Conservation (phyloP, 768 basidiomycete genomes). For the Leccinum aurantiacum region DNA sequence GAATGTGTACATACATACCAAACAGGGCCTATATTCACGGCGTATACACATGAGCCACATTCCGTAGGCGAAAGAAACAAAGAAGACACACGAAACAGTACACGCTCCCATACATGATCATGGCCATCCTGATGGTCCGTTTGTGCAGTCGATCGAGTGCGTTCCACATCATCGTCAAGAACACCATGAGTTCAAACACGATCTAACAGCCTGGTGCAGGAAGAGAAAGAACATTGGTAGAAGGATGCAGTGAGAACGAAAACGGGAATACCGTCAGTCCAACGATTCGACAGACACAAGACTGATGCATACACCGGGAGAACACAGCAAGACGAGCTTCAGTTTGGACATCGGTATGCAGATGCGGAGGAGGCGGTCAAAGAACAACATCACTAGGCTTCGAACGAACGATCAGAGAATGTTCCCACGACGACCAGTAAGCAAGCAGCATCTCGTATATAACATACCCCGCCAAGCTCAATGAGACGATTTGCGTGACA, state of each 20-base stretch:
- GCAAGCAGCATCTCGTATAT: conserved; percentile 29
- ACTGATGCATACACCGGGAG: conserved; percentile 31
- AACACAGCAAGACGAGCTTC: conserved; percentile 26
- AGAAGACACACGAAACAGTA: too few species aligned
- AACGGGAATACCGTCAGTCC: background rate
- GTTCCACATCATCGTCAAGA: too few species aligned
- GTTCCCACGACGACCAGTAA: conserved; percentile 4
- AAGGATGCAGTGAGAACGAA: background rate
- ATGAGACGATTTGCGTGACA: conserved; percentile 27
- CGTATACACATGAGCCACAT: too few species aligned
- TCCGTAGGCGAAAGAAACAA: too few species aligned
- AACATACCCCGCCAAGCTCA: conserved; percentile 26
- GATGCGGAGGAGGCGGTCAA: conserved; percentile 12
- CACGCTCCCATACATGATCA: too few species aligned
- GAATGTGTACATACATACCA: too few species aligned
- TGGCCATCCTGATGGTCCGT: too few species aligned
- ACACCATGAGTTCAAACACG: too few species aligned
- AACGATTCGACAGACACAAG: background rate
- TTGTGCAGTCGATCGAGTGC: too few species aligned
- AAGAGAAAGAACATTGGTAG: background rate
- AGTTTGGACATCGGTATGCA: conserved; percentile 25
- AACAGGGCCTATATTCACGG: too few species aligned
- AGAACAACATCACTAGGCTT: conserved; percentile 15
- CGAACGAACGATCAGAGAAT: background rate
- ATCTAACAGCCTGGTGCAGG: conserved; percentile 15